Evolutionary conservation across 345 rosid genomes (phyloP), one percentile per base, ranked within the genome.

Genomic region (Bruguiera sexangula): DNA sequence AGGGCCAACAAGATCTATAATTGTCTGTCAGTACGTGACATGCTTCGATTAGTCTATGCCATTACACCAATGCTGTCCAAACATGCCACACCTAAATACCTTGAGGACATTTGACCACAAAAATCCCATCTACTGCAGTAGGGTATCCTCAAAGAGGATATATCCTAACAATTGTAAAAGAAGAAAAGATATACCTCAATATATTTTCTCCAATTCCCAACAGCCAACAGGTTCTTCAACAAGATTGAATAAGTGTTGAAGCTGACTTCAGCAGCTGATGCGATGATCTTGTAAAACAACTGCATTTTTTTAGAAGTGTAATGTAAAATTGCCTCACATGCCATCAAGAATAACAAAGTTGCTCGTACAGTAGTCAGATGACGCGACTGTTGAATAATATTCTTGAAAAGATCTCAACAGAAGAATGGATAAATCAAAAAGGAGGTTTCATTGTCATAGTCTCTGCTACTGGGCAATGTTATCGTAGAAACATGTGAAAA

Each of bases 141-240:
- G 8, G 9, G n/a, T 64, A 20, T 10, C 55, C 18, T 26, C 22
- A 30, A 24, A 24, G 11, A 43, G 22, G 36, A 57, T 55, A 62
- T 56, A 39, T 43, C 50, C 50, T 18, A 43, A 43, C 50, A 70
- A 57, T 51, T 30, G 5, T 19, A 39, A 20, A 26, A 31, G 22
- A 36, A 8, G 39, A 22, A 50, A 26, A 58, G 32, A 51, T 24
- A 66, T 77, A 89, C 97, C 98, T 94, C 98, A 1, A 94, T 76
- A 82, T 91, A 94, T 78, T 94, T 94, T 75, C 96, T 92, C 98
- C 97, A 91, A 79, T 87, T 91, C 63, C 93, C 97, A 69, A 77
- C 78, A 57, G 87, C 87, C 81, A 94, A 73, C 73, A 89, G 92
- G 83, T 86, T 89, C 79, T 84, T 79, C 86, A 94, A 76, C 80